These are phyloP conservation scores for Suhomyces guaymorum DNA, from an alignment of 1,139 yeast genomes.

Conservation along the genomic window DNA sequence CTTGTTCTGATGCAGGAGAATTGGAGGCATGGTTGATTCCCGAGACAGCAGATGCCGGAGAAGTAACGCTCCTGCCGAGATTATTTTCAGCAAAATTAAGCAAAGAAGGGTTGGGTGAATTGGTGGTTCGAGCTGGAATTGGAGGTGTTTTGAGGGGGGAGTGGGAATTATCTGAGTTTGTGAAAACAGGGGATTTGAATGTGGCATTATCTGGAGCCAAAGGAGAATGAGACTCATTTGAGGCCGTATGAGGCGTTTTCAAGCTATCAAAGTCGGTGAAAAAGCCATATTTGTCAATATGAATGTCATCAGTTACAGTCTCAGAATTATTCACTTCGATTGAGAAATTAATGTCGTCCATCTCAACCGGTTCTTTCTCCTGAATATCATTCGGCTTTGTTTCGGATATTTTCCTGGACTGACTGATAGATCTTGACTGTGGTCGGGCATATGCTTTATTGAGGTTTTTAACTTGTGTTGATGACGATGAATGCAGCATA, in stretches of 20 bases:
- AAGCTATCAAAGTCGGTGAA: constrained; percentile 31
- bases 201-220: no score
- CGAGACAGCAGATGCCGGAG: constrained; percentile 1
- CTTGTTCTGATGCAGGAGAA: constrained; percentile 5
- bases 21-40: constrained; percentile 2
- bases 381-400: background rate
- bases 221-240: no score
- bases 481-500: constrained; percentile 3
- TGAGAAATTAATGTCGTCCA: constrained; percentile 11
- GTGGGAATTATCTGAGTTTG: background rate
- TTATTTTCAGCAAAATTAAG: constrained; percentile 1
- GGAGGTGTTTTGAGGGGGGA: background rate
- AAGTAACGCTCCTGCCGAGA: background rate
- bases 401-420: constrained; percentile 1
- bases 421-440: constrained; percentile 13
- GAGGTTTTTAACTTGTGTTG: constrained; percentile 1
- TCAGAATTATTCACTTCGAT: no score
- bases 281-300: constrained; percentile 55
- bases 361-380: constrained; percentile 10
- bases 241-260: no score
- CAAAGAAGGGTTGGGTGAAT: constrained; percentile 1
- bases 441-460: constrained; percentile 7
- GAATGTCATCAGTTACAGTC: constrained; percentile 16
- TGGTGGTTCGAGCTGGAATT: background rate
- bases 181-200: background rate